A percentile compares a stretch with the other conserved stretches of the same genome.
phyloP scores from a whole-genome alignment of 371 early-diverging fungal genomes.

The Lichtheimia corymbifera region DNA sequence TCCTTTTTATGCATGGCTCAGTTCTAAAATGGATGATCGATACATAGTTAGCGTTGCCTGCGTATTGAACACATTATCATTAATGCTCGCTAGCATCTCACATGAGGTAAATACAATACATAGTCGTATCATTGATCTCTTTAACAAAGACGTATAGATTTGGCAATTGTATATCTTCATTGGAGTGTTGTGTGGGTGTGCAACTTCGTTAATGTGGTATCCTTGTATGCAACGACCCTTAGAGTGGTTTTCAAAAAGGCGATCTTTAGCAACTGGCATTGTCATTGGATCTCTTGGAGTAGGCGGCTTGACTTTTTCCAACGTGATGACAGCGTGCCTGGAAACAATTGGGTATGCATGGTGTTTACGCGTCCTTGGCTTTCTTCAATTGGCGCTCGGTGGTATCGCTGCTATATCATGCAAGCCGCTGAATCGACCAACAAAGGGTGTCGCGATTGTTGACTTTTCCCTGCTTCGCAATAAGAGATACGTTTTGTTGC shows the following conservation, averaged over 20 bases:
- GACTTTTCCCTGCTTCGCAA: slow-evolving; percentile 28
- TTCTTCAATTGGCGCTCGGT: slow-evolving; percentile 38
- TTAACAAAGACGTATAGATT: slow-evolving; percentile 6
- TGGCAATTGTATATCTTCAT: slow-evolving; percentile 27
- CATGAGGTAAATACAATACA: too few relatives aligned
- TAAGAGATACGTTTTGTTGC: slow-evolving; percentile 21
- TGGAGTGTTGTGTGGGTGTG: slow-evolving; percentile 22
- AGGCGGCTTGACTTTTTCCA: slow-evolving; percentile 66
- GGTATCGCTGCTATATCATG: slow-evolving; percentile 8
- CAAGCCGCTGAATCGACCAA: slow-evolving; percentile 10
- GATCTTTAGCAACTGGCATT: slow-evolving; percentile 17
- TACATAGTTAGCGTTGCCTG: too few relatives aligned
- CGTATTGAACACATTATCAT: too few relatives aligned
- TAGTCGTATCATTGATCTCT: too few relatives aligned
- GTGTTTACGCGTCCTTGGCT: slow-evolving; percentile 57
- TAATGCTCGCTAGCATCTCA: too few relatives aligned
- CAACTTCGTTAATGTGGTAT: slow-evolving; percentile 13
- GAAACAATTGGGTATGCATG: slow-evolving; percentile 55
- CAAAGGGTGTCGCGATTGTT: slow-evolving; percentile 33
- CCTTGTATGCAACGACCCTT: slow-evolving; percentile 14
- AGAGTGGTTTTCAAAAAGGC: slow-evolving; percentile 17
- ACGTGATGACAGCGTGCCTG: slow-evolving; percentile 54
- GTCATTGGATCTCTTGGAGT: slow-evolving; percentile 60
- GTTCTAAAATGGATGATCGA: too few relatives aligned
- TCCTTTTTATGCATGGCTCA: too few relatives aligned